Conservation (phyloP, 371 early-diverging fungal species). For the Gilbertella persicaria region DNA sequence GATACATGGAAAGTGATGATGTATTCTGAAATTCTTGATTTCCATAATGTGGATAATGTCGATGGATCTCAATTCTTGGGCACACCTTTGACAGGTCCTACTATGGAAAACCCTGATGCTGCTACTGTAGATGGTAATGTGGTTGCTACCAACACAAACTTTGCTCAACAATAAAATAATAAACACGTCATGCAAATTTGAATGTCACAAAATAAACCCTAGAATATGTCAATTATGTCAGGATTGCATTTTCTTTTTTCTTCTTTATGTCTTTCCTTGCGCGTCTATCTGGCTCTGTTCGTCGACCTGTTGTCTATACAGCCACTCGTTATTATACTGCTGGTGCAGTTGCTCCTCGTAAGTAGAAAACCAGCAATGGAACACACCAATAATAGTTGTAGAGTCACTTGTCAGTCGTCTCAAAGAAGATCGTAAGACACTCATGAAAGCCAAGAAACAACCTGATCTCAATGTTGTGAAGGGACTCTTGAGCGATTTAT, state of each 20-base stretch:
- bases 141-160: not conserved
- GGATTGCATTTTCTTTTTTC: not conserved
- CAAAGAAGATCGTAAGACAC: conserved; percentile 69
- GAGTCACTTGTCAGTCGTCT: conserved; percentile 45
- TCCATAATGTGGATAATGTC: conserved; percentile 59
- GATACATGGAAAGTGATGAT: conserved; percentile 88
- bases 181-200: not conserved
- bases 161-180: conserved; percentile 1
- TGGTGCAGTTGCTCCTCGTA: conserved; percentile 16
- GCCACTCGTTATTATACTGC: conserved; percentile 14
- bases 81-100: conserved; percentile 45
- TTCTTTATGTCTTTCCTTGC: conserved; percentile 15
- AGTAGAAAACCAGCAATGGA: conserved; percentile 2
- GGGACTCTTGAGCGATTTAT: conserved; percentile 69
- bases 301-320: conserved; percentile 11
- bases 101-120: conserved; percentile 29
- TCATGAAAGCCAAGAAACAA: conserved; percentile 75
- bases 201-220: not conserved
- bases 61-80: conserved; percentile 39
- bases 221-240: not conserved
- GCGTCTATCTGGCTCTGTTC: conserved; percentile 1
- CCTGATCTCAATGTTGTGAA: conserved; percentile 69
- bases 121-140: conserved; percentile 2
- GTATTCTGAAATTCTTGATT: conserved; percentile 72
- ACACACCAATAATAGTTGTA: no score